These are phyloP conservation scores for Pseudomassariella vexata DNA, from an alignment of 2,329 filamentous ascomycete species.

Conservation along the genomic window DNA sequence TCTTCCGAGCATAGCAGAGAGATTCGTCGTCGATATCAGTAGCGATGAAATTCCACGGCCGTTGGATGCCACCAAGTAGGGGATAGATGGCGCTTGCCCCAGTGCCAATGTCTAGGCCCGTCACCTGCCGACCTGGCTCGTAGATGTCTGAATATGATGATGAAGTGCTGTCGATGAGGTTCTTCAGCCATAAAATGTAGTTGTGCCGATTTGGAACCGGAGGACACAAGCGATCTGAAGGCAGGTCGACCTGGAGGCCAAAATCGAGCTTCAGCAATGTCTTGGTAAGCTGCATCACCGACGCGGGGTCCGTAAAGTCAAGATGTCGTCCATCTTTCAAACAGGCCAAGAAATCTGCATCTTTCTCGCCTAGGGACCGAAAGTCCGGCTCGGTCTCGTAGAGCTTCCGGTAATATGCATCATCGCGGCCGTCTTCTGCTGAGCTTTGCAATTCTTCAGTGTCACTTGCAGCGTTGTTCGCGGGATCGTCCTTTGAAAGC, in stretches of 20 bases:
- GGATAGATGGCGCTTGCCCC: constrained; percentile 91
- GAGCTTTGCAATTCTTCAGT: background rate
- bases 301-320: constrained; percentile 73
- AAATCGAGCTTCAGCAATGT: constrained; percentile 74
- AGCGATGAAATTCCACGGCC: constrained; percentile 69
- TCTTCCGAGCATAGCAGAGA: constrained; percentile 58
- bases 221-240: constrained; percentile 76
- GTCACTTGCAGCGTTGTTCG: background rate
- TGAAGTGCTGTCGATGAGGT: constrained; percentile 66
- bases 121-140: constrained; percentile 39
- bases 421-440: constrained; percentile 4
- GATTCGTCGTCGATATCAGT: constrained; percentile 77
- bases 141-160: constrained; percentile 39
- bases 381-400: constrained; percentile 21
- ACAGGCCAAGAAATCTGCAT: constrained; percentile 16
- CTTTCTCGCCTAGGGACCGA: constrained; percentile 14
- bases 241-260: constrained; percentile 62
- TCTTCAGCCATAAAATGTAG: constrained; percentile 86
- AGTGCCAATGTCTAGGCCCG: constrained; percentile 81
- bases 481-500: background rate
- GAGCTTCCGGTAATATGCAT: constrained; percentile 18
- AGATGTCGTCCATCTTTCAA: constrained; percentile 41
- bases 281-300: constrained; percentile 77
- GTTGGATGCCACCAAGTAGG: constrained; percentile 66
- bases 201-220: constrained; percentile 71